Conservation (phyloP, 176 grass and related monocot species). For the Ensete glaucum region DNA sequence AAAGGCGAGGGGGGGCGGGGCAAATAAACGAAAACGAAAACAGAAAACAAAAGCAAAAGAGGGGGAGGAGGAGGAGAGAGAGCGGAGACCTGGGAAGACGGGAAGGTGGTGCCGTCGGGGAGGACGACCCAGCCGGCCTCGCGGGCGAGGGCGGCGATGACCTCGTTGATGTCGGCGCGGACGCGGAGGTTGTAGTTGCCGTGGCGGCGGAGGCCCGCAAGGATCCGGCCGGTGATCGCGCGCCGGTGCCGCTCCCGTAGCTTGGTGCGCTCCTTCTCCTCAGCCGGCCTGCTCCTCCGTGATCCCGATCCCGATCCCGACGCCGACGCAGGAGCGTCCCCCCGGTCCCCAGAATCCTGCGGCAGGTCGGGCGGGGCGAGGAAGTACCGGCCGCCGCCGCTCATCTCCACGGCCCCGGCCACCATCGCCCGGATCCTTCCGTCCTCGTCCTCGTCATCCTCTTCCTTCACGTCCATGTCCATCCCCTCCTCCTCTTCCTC, state of each 20-base stretch:
- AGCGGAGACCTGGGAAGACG: slow-evolving; percentile 16
- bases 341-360: not conserved
- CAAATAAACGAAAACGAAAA: not conserved
- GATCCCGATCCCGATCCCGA: not conserved
- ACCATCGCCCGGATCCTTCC: slow-evolving; percentile 2
- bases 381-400: slow-evolving; percentile 4
- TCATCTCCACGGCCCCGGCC: not conserved
- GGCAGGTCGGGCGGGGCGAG: slow-evolving; percentile 6
- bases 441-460: slow-evolving; percentile 32
- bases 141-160: slow-evolving; percentile 24
- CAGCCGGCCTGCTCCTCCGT: slow-evolving; percentile 25
- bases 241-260: slow-evolving; percentile 72
- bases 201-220: slow-evolving; percentile 71
- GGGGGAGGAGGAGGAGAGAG: not conserved
- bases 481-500: slow-evolving; percentile 25
- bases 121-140: slow-evolving; percentile 40
- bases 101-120: slow-evolving; percentile 33
- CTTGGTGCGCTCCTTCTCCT: slow-evolving; percentile 93
- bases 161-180: slow-evolving; percentile 50
- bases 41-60: not conserved
- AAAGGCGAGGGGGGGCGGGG: not conserved
- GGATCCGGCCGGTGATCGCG: slow-evolving; percentile 72
- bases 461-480: slow-evolving; percentile 26
- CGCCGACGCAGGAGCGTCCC: not conserved
- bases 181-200: slow-evolving; percentile 73